Evolutionary conservation across 202 grass and related monocot species (phyloP), one percentile per base, ranked within the genome.

Genomic region (Sporobolus alterniflorus): DNA sequence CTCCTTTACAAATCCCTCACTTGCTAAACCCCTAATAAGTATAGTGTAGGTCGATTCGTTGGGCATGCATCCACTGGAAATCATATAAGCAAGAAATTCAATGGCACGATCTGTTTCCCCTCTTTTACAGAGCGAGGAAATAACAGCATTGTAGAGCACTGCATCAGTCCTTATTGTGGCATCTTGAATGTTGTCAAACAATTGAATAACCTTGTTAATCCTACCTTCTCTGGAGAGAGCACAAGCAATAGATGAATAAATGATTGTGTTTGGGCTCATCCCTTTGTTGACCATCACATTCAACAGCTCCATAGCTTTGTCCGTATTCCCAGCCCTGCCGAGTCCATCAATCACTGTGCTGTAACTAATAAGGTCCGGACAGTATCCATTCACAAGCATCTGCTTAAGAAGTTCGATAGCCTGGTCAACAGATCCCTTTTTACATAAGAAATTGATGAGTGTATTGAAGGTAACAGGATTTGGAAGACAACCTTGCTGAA

Each of bases 211-310:
- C 77, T 85, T 85, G 66, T 60, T 54, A 48, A 89, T 79, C 57
- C 68, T 91, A 41, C 86, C 87, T 89, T 94, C 92, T 64, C 69
- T 87, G 59, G 83, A 87, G 55, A 94, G 89, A 75, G 83, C 89
- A 32, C 72, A 83, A 43, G 89, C 89, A 39, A 94, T 77, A 20
- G 92, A 91, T 10, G 89, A 87, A 87, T 89, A 94, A 24, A 86
- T 91, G 20, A 91, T 89, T 46, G 83, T 73, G 68, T 94, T 88
- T 26, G 92, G 92, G 31, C 33, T 80, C 84, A 94, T 83, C 29
- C 92, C 92, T 90, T 89, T 91, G 11, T 61, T 81, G 51, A 91
- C 55, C 84, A 94, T 94, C 28, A 89, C 89, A 76, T 85, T 91
- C 49, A 91, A 85, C 66, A 94, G 69, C 77, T 91, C 92, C 32